These are phyloP conservation scores for Chrysoporthe cubensis DNA, from an alignment of 2,329 filamentous ascomycete species.

Conservation along the genomic window DNA sequence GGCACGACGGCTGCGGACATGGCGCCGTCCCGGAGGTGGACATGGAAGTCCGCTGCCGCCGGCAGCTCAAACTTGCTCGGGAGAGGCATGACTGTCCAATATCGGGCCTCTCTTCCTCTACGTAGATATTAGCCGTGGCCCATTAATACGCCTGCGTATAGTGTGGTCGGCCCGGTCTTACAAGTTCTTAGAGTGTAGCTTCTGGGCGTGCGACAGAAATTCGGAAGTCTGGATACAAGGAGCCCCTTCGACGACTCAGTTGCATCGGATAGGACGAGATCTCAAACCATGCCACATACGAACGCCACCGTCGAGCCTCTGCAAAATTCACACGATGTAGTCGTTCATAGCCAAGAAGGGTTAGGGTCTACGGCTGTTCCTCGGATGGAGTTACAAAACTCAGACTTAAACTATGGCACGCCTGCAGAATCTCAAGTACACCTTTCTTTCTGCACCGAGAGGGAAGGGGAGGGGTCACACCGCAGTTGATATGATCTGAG, in stretches of 20 bases:
- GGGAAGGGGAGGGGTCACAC: not conserved
- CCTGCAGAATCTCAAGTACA: not conserved
- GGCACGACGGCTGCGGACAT: conserved; percentile 63
- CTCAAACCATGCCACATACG: no score
- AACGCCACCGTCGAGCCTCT: not conserved
- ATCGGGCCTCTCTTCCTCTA: not conserved
- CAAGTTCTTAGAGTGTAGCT: no score
- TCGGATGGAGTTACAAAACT: not conserved
- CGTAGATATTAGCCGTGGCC: not conserved
- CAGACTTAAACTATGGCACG: no score
- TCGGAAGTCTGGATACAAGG: no score
- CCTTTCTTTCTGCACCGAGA: not conserved
- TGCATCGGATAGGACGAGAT: no score
- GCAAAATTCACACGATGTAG: not conserved
- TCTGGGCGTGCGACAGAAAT: no score
- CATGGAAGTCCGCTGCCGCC: conserved; percentile 69
- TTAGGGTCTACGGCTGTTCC: conserved; percentile 2
- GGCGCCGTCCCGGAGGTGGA: conserved; percentile 70
- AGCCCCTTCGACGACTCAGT: no score
- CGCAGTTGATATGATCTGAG: no score
- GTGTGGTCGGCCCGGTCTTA: no score
- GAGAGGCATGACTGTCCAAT: conserved; percentile 35
- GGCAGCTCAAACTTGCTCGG: conserved; percentile 55
- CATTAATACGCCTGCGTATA: no score
- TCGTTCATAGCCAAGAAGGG: not conserved